These are phyloP conservation scores for Lactuca saligna DNA, from an alignment of 129 eudicot species.

Conservation along the genomic window DNA sequence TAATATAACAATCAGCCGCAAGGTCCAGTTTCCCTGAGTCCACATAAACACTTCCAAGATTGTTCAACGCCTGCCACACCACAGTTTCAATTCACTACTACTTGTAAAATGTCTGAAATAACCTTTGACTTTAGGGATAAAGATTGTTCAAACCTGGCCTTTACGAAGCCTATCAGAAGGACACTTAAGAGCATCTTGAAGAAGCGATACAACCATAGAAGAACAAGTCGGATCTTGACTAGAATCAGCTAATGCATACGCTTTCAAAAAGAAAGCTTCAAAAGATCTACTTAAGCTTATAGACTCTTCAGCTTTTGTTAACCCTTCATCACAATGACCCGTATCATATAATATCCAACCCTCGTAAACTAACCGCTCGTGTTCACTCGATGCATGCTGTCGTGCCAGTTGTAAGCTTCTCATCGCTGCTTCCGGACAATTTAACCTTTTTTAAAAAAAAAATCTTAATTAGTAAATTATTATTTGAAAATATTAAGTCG, in stretches of 20 bases:
- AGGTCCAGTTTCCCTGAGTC: slow-evolving; percentile 85
- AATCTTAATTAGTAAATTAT: neutral
- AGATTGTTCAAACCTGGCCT: slow-evolving; percentile 72
- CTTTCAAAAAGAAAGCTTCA: slow-evolving; percentile 95
- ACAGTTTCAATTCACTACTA: neutral
- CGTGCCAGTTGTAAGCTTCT: slow-evolving; percentile 92
- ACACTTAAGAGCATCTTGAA: slow-evolving; percentile 91
- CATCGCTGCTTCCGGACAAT: slow-evolving; percentile 99
- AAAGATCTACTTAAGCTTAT: slow-evolving; percentile 80
- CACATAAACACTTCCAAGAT: slow-evolving; percentile 96
- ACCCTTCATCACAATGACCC: slow-evolving; percentile 92
- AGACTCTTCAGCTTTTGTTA: slow-evolving; percentile 91
- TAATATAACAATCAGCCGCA: slow-evolving; percentile 95
- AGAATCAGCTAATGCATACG: slow-evolving; percentile 97
- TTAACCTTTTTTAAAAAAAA: slow-evolving; percentile 50
- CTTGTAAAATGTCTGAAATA: neutral
- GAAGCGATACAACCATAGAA: slow-evolving; percentile 75
- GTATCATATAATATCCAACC: slow-evolving; percentile 98
- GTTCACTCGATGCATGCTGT: slow-evolving; percentile 83
- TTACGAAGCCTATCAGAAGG: slow-evolving; percentile 99
- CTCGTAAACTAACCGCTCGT: slow-evolving; percentile 87
- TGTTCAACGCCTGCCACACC: slow-evolving; percentile 76
- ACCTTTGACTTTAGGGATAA: neutral
- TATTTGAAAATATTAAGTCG: neutral
- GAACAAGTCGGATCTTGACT: slow-evolving; percentile 96